Conservation (phyloP, 1,284 basidiomycete species). For the Taiwanofungus camphoratus region DNA sequence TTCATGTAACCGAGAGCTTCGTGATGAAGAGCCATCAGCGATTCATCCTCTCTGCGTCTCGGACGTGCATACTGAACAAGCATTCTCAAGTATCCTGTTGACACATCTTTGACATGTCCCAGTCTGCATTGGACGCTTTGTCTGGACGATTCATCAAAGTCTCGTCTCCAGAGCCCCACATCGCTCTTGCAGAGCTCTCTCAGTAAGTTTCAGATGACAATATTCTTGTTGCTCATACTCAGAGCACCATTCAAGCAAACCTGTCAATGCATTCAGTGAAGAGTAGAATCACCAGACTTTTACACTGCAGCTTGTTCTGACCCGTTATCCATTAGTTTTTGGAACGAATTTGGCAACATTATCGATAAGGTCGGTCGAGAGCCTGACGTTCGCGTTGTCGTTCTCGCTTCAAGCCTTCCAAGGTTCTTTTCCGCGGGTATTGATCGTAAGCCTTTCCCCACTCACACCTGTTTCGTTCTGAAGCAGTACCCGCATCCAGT, state of each 20-base stretch:
- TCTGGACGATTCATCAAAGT: conserved; percentile 47
- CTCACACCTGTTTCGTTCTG: conserved; percentile 7
- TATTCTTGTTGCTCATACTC: background rate
- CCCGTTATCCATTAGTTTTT: conserved; percentile 45
- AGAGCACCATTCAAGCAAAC: conserved; percentile 37
- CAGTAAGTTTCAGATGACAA: conserved; percentile 32
- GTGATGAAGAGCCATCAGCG: too few relatives aligned
- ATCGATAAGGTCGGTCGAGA: conserved; percentile 56
- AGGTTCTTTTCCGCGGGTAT: conserved; percentile 80
- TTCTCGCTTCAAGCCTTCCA: conserved; percentile 64
- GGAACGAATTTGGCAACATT: conserved; percentile 59
- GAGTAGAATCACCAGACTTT: conserved; percentile 36
- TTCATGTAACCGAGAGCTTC: too few relatives aligned
- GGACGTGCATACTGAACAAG: too few relatives aligned
- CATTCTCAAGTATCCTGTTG: too few relatives aligned
- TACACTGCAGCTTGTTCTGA: background rate
- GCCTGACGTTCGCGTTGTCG: conserved; percentile 60
- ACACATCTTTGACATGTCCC: conserved; percentile 4
- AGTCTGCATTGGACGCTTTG: conserved; percentile 6
- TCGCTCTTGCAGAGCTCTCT: conserved; percentile 49
- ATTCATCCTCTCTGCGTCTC: too few relatives aligned
- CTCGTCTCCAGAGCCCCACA: conserved; percentile 45
- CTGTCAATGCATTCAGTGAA: conserved; percentile 73
- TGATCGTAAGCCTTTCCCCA: conserved; percentile 51
- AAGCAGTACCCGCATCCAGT: conserved; percentile 18